Evolutionary conservation across 371 early-diverging fungal species (phyloP).

Genomic region (Syncephalis fuscata): DNA sequence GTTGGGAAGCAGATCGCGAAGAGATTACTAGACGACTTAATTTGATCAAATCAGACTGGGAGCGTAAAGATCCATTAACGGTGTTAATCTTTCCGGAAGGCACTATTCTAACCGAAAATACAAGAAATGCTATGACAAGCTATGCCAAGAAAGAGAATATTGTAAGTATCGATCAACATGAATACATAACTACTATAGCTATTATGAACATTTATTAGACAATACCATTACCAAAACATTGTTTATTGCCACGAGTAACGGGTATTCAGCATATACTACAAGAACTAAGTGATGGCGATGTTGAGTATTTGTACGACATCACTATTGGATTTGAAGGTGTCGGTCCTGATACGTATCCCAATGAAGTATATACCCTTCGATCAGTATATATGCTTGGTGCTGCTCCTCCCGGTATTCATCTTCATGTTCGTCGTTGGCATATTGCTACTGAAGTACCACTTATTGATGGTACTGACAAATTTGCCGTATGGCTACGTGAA

Average conservation of each 20-base stretch:
- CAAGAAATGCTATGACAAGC: conserved; percentile 22
- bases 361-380: conserved; percentile 51
- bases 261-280: conserved; percentile 49
- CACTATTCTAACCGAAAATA: conserved; percentile 42
- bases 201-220: background rate
- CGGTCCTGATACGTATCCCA: conserved; percentile 49
- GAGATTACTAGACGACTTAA: conserved; percentile 20
- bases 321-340: conserved; percentile 75
- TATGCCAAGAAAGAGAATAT: conserved; percentile 30
- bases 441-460: conserved; percentile 24
- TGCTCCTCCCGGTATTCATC: conserved; percentile 54
- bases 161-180: conserved; percentile 13
- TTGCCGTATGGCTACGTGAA: conserved; percentile 53
- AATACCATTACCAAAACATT: conserved; percentile 16
- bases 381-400: conserved; percentile 42
- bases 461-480: conserved; percentile 31
- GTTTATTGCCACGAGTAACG: conserved; percentile 60
- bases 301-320: conserved; percentile 61
- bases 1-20: conserved; percentile 51
- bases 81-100: conserved; percentile 87
- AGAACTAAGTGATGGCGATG: conserved; percentile 28
- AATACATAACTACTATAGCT: background rate
- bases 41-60: conserved; percentile 16
- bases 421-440: conserved; percentile 52
- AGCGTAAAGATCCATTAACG: conserved; percentile 46